Evolutionary conservation across 2,329 filamentous ascomycete genomes (phyloP), one percentile per base, ranked within the genome.

Genomic region (Fusarium sulawesiense): DNA sequence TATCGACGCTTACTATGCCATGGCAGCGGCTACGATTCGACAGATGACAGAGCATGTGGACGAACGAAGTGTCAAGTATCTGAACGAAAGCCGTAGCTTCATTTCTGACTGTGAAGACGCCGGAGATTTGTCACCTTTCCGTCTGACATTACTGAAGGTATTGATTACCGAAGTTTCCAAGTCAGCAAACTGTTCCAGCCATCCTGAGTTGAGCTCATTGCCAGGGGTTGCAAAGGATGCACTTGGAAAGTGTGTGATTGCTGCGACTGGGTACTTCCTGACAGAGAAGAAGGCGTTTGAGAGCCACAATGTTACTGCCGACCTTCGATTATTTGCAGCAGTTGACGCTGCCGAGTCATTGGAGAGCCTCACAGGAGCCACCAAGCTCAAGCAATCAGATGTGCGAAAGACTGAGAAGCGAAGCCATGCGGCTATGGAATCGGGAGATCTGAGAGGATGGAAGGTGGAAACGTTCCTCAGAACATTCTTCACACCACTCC

Each of bases 1-100:
- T 16, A 73, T 80, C 18, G 73, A 76, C 47, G 75, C 78, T 21
- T 81, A 77, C 55, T 77, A 70, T 41, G 58, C 41, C 12, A 74
- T 81, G 74, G 76, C 79, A 3, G 75, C 72, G 11, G 66, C 73
- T 12, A 78, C 77, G 3, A 71, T 83, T 32, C 81, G 77, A 41
- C 83, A 85, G 70, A 85, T 85, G 83, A 75, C 79, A 3, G 79
- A 80, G 3, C 79, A 82, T 50, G 74, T 80, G 21, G 82, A 83
- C 9, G 80, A 83, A 18, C 78, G 83, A 66, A 83, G 83, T 48
- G 57, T 76, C 18, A 73, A 76, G n/a, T 84, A 83, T 56, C 80
- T 85, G 47, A 64, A 73, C 16, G 73, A 76, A 37, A 70, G 75
- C 10, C 67, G 62, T 11, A 56, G 60, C 4, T 78, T 81, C 46